Base-by-base conservation (phyloP, 352 stramenopile genomes). In the Thraustochytrium striatum region DNA sequence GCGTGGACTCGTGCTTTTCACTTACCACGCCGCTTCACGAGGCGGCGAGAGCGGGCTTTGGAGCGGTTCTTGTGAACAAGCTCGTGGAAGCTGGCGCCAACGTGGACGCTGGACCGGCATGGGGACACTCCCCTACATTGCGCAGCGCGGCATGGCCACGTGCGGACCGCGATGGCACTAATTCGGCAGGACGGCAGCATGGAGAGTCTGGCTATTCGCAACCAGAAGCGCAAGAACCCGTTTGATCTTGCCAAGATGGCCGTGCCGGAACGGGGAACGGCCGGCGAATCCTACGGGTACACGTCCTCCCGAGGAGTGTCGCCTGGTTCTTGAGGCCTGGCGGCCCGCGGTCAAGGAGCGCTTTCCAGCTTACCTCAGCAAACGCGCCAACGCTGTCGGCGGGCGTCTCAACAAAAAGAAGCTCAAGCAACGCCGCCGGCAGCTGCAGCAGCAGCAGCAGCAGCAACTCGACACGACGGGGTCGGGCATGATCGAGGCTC, bases 81-180 rank as follows among this genome's bases (percentile, higher is more conserved):
- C 52, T 75, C 8, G 8, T 75, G 16, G 25, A 19, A 3, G 65
- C 65, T 3, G 65, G 65, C 16, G 65, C 65, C 25, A 72, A 19
- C 25, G 47, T 70, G 3, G 16, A 68, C 30, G 65, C 65, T 7
- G 19, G 65, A 75, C 61, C 65, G 68, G 38, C 65, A 55, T 13
- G 65, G 65, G 28, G 65, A 75, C 3, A 75, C 35, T 2, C 65
- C 65, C 41, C 50, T 75, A 0, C 65, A 75, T 25, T 75, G 65
- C 32, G 65, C 65, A 13, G 65, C 65, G 11, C 65, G 65, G 16
- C 65, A 75, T 25, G 65, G 65, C 19, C 39, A 75, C 25, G 43
- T 32, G n/a, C 19, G 30, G 25, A 70, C 65, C 5, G 25, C 39
- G 8, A 41, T 32, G n/a, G 47, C 47, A 61, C 36, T 75, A 3